Percentiles rank a stretch among this genome's conserved stretches.
Evolutionary conservation across 192 early-diverging fungal species (phyloP).

Genomic region (Spizellomyces punctatus): DNA sequence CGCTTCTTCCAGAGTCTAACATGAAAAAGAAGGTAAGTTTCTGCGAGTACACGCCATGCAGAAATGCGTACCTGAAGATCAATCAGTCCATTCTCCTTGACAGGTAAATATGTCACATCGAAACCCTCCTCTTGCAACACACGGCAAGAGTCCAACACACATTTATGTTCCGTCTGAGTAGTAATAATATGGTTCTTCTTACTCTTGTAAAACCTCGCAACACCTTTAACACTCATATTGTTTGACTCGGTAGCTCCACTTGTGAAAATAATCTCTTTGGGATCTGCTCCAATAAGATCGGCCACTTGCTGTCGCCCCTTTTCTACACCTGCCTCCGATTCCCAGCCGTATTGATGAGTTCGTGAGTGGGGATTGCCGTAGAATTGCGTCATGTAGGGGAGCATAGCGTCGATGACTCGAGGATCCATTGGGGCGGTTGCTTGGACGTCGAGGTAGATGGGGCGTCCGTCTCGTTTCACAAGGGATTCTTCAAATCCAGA

Average conservation of each 20-base stretch:
- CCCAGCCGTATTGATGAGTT: conserved; percentile 98
- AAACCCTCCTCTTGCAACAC: conserved; percentile 94
- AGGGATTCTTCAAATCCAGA: not conserved
- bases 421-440: conserved; percentile 94
- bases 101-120: conserved; percentile 93
- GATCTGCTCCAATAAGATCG: conserved; percentile 83
- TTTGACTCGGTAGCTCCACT: conserved; percentile 97
- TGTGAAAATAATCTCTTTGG: conserved; percentile 97
- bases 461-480: conserved; percentile 41
- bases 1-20: conserved; percentile 68
- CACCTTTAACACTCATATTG: conserved; percentile 92
- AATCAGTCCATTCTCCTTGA: conserved; percentile 80
- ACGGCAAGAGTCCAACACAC: conserved; percentile 95
- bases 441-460: conserved; percentile 89
- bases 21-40: not conserved
- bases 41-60: conserved; percentile 12
- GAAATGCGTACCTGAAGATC: conserved; percentile 61
- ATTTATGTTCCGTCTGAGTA: conserved; percentile 98
- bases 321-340: conserved; percentile 88
- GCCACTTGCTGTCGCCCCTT: conserved; percentile 86
- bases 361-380: conserved; percentile 97
- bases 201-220: conserved; percentile 90
- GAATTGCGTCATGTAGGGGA: conserved; percentile 88
- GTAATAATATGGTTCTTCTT: conserved; percentile 97
- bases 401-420: conserved; percentile 90